A percentile compares a stretch with the other conserved stretches of the same genome.
phyloP scores from a whole-genome alignment of 768 basidiomycete species.

The Pluteus cervinus region DNA sequence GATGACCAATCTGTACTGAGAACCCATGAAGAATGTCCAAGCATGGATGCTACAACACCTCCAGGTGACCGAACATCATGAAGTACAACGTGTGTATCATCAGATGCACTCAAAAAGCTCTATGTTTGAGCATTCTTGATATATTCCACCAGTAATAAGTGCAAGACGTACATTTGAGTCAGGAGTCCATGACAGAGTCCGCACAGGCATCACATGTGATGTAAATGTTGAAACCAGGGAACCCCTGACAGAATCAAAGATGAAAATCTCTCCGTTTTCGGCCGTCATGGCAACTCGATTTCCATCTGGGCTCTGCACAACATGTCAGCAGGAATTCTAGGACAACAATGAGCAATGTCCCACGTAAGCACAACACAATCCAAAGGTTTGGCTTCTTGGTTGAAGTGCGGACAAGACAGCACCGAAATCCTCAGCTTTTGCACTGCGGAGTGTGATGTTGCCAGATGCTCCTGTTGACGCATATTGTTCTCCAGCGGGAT shows the following conservation, averaged over 20 bases:
- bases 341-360: slow-evolving; percentile 12
- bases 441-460: slow-evolving; percentile 69
- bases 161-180: slow-evolving; percentile 69
- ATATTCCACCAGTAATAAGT: background rate
- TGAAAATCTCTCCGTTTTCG: slow-evolving; percentile 83
- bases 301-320: slow-evolving; percentile 79
- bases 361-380: slow-evolving; percentile 70
- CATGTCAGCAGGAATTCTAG: background rate
- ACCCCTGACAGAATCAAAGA: slow-evolving; percentile 74
- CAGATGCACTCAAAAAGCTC: slow-evolving; percentile 86
- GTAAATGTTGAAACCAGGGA: slow-evolving; percentile 66
- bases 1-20: slow-evolving; percentile 78
- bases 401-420: slow-evolving; percentile 49
- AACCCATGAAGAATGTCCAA: slow-evolving; percentile 91
- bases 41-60: slow-evolving; percentile 78
- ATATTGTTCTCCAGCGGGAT: slow-evolving; percentile 68
- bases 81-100: slow-evolving; percentile 86
- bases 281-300: slow-evolving; percentile 73
- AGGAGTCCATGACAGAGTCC: slow-evolving; percentile 83
- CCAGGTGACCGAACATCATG: slow-evolving; percentile 83
- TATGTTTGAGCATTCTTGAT: slow-evolving; percentile 19
- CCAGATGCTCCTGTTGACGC: slow-evolving; percentile 71
- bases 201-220: slow-evolving; percentile 87
- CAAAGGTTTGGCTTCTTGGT: slow-evolving; percentile 71
- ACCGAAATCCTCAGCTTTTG: slow-evolving; percentile 61